Evolutionary conservation across 1,139 yeast species (phyloP), one percentile per base, ranked within the genome.

Genomic region (Blastobotrys proliferans): DNA sequence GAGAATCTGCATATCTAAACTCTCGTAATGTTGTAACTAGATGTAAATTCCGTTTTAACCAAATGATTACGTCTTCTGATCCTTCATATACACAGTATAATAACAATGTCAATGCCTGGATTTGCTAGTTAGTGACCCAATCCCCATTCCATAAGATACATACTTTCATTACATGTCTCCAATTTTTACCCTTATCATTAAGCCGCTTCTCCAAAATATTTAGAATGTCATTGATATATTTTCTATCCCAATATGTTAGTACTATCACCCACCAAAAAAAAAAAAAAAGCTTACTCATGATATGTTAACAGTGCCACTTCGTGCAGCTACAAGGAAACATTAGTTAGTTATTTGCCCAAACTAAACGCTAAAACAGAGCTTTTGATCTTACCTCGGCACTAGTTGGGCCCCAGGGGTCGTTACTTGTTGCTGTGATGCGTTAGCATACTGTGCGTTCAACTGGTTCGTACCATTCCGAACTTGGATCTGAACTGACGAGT

Each of bases 141-240:
- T n/a, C n/a, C n/a, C n/a, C n/a, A n/a, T 3, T 13, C 6, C n/a
- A 17, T 3, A 16, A 21, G 11, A n/a, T 25, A 27, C 49, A 6
- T 28, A 46, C 53, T 53, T 92, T 94, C 51, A 94, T 92, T 31
- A 92, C 90, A 63, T 92, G 98, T 52, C 96, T 77, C 98, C 98
- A 92, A 65, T 90, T 85, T 63, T 88, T 90, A 47, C 98, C 98
- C 69, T 88, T 88, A 58, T 92, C 98, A 61, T 90, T 90, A 54
- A 92, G 72, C 52, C 99, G 76, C 56, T 88, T 81, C 66, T 90
- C 97, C 42, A 92, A 66, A 82, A 92, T 87, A 59, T 87, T 96
- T 90, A 92, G 83, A 36, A 92, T 78, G 58, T 90, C 95, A 58
- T 85, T 73, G 52, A 88, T 82, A 54, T 87, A 95, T 3, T 83